Evolutionary conservation across 2,329 filamentous ascomycete species (phyloP).

Genomic region (Penicillium freii): DNA sequence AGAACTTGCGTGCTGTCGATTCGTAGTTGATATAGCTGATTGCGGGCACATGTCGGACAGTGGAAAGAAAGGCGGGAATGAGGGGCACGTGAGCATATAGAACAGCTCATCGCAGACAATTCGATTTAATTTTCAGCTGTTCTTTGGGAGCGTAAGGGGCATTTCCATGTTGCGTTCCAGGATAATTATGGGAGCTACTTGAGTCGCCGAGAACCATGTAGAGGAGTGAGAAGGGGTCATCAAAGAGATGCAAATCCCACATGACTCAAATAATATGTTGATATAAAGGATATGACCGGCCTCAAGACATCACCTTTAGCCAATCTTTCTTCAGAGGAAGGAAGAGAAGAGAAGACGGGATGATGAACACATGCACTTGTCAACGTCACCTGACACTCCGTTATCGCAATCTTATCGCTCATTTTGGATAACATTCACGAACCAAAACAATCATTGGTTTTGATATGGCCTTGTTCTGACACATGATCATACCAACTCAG

Average conservation of each 20-base stretch:
- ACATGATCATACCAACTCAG: too few relatives aligned
- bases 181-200: slow-evolving; percentile 17
- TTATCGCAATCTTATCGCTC: slow-evolving; percentile 10
- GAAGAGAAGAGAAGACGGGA: neutral
- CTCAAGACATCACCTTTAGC: neutral
- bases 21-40: slow-evolving; percentile 64
- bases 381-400: slow-evolving; percentile 24
- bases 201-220: slow-evolving; percentile 20
- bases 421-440: neutral
- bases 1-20: slow-evolving; percentile 60
- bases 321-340: neutral
- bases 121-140: slow-evolving; percentile 9
- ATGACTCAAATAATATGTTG: slow-evolving; percentile 7
- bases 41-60: slow-evolving; percentile 69
- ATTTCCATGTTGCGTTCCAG: slow-evolving; percentile 25
- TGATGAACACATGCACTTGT: slow-evolving; percentile 13
- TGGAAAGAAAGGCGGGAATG: slow-evolving; percentile 62
- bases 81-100: slow-evolving; percentile 60
- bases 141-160: slow-evolving; percentile 16
- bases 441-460: neutral
- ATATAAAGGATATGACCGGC: neutral
- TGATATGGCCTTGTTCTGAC: neutral
- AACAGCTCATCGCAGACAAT: slow-evolving; percentile 61
- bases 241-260: slow-evolving; percentile 13
- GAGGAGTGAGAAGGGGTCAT: neutral